Evolutionary conservation across 306 rosid species (phyloP).

Genomic region (Fragaria iinumae): DNA sequence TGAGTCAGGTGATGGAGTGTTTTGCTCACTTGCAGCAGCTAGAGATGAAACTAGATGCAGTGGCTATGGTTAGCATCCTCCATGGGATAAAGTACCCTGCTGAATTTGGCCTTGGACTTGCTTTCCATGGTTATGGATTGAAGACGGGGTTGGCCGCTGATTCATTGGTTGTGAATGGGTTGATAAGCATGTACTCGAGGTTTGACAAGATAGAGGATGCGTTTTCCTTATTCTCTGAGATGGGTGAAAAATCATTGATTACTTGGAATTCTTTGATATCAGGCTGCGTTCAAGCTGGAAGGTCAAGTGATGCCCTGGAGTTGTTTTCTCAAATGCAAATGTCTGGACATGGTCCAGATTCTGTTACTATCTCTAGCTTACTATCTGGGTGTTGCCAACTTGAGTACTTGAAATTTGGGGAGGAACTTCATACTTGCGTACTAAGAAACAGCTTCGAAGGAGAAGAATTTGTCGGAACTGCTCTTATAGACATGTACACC

Average conservation of each 20-base stretch:
- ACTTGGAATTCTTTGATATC: constrained; percentile 82
- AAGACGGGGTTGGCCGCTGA: constrained; percentile 50
- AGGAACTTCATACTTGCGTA: constrained; percentile 51
- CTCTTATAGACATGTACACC: constrained; percentile 77
- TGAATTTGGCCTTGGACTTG: constrained; percentile 49
- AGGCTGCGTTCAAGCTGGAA: constrained; percentile 74
- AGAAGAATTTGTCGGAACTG: constrained; percentile 65
- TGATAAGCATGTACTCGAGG: constrained; percentile 76
- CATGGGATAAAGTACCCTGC: constrained; percentile 58
- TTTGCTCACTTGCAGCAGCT: constrained; percentile 45
- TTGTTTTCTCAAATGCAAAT: constrained; percentile 58
- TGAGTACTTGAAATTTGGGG: constrained; percentile 56
- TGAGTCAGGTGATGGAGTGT: constrained; percentile 41
- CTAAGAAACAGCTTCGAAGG: constrained; percentile 52
- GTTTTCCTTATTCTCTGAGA: constrained; percentile 48
- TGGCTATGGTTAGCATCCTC: constrained; percentile 64
- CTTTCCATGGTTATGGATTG: constrained; percentile 61
- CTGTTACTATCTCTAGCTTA: constrained; percentile 62
- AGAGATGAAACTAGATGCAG: constrained; percentile 62
- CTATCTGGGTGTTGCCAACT: constrained; percentile 77
- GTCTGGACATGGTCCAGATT: constrained; percentile 54
- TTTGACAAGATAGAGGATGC: constrained; percentile 52
- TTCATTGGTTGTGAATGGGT: constrained; percentile 60
- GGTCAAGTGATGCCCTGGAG: constrained; percentile 55
- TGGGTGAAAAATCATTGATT: constrained; percentile 45